A percentile compares a stretch with the other conserved stretches of the same genome.
Evolutionary conservation across 805 yeast species (phyloP).

Genomic region (Ogataea parapolymorpha): DNA sequence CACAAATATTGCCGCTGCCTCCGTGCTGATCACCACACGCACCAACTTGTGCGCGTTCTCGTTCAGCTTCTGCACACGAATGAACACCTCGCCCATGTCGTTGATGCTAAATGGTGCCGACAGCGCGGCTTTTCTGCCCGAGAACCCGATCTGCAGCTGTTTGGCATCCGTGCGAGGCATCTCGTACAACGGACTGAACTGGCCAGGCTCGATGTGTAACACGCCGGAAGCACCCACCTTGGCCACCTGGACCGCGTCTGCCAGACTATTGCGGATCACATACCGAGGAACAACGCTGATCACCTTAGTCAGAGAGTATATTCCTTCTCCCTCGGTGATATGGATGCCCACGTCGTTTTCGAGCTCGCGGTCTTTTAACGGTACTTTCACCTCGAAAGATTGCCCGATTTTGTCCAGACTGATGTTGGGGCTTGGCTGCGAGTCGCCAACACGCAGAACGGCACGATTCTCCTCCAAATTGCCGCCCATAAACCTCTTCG

Average conservation of each 20-base stretch:
- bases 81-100: conserved; percentile 77
- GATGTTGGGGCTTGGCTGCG: conserved; percentile 67
- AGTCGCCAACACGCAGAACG: conserved; percentile 58
- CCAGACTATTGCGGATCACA: conserved; percentile 61
- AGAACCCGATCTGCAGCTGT: conserved; percentile 57
- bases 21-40: conserved; percentile 72
- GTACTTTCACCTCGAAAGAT: conserved; percentile 49
- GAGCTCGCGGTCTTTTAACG: conserved; percentile 44
- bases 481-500: conserved; percentile 25
- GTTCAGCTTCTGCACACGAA: conserved; percentile 64
- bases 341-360: conserved; percentile 77
- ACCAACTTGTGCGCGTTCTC: conserved; percentile 62
- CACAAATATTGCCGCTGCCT: conserved; percentile 77
- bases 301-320: conserved; percentile 71
- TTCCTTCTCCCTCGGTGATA: conserved; percentile 81
- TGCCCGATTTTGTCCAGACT: conserved; percentile 93
- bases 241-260: conserved; percentile 53
- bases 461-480: conserved; percentile 59
- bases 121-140: conserved; percentile 62
- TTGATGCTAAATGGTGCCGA: conserved; percentile 84
- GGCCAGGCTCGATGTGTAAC: conserved; percentile 43
- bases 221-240: conserved; percentile 64
- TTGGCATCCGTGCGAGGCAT: conserved; percentile 55
- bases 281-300: conserved; percentile 82
- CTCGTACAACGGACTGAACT: conserved; percentile 58